Base-by-base conservation (phyloP, 1,284 basidiomycete genomes). In the Paramarasmius palmivorus region DNA sequence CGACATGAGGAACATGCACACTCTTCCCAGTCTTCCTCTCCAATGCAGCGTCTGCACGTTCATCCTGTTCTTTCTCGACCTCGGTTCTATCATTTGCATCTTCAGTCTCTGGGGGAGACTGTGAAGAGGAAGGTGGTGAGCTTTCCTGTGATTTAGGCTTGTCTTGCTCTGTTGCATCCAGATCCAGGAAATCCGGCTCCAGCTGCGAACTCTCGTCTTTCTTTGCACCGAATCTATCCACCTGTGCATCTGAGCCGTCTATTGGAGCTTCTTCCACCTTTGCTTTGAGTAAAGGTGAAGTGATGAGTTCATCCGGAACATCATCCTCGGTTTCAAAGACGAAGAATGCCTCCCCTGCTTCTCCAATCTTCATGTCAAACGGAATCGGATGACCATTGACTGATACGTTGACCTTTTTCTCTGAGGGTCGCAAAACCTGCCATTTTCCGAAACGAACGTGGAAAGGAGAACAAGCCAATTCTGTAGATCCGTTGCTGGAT, bases 361-460 rank as follows among this genome's bases (percentile, higher is more conserved):
- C 96, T 40, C 95, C 94, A 60, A 99, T 95, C 78, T 99, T 99
- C 97, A 99, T 99, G 66, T 82, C 84, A 68, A 94, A 99, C 2
- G 96, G 96, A 49, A 94, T 87, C 9, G 82, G 80, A 55, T 81
- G 77, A 35, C 89, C 90, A 69, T 94, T 94, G 64, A 95, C 83
- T 49, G 83, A 82, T 26, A 95, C 82, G 57, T 87, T 90, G 54
- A 95, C 93, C 78, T 93, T 93, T 76, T 98, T 96, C 74, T 99
- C 97, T 34, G 85, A 89, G 20, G 97, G 95, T 52, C 95, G 78
- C 9, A 99, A 79, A 2, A 99, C 95, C 70, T 96, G 95, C 78
- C 95, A 90, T 79, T 99, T 99, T 53, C 97, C 97, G 69, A 99
- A 99, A 54, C 97, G 81, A 39, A 99, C 95, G 71, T 99, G 97